phyloP scores from a whole-genome alignment of 345 rosid species.

The Salix dunnii region DNA sequence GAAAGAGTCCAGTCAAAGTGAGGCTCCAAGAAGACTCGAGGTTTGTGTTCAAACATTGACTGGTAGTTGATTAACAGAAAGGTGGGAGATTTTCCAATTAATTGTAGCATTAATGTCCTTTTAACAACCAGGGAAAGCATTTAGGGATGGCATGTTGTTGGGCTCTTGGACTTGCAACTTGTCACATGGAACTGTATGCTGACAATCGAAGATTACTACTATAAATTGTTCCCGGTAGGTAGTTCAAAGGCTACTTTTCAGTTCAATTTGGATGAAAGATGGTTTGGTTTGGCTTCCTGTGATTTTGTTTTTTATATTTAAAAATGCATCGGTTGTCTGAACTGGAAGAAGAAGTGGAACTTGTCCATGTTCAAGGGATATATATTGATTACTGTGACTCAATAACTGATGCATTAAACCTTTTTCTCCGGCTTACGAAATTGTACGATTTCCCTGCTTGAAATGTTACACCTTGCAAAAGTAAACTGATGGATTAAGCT shows the following conservation, averaged over 20 bases:
- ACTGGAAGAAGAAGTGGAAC: not conserved
- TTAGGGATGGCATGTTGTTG: conserved; percentile 63
- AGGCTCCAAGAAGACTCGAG: conserved; percentile 36
- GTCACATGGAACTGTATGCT: conserved; percentile 84
- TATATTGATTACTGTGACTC: no score
- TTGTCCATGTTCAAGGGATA: not conserved
- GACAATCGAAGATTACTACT: conserved; percentile 79
- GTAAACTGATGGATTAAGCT: no score
- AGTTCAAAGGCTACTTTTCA: not conserved
- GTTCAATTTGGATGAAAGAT: no score
- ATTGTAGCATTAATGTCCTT: no score
- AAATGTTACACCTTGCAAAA: not conserved
- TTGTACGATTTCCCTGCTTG: not conserved
- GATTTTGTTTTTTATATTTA: no score
- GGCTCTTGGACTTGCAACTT: conserved; percentile 77
- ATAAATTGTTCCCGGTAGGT: conserved; percentile 54
- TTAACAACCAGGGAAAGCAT: conserved; percentile 51
- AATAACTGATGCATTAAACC: no score
- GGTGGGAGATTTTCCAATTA: not conserved
- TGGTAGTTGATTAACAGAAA: not conserved
- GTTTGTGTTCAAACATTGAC: conserved; percentile 23
- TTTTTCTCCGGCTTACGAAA: no score
- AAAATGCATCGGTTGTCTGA: not conserved
- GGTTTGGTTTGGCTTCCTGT: no score
- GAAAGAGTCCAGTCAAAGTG: conserved; percentile 6